These are phyloP conservation scores for Monascus ruber DNA, from an alignment of 2,329 filamentous ascomycete genomes.

Conservation along the genomic window DNA sequence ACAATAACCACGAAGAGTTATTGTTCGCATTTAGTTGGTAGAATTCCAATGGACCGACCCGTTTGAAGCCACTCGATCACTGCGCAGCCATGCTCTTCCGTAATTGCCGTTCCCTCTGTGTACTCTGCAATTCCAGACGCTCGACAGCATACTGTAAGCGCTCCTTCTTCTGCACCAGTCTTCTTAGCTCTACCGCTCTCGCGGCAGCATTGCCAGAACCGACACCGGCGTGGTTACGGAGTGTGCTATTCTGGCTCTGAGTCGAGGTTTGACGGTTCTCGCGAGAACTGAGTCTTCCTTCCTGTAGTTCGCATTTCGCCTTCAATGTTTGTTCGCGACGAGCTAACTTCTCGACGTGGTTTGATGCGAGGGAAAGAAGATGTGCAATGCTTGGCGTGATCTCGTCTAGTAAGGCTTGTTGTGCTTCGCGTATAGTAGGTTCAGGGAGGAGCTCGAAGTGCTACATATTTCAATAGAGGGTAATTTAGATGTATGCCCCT, in stretches of 20 bases:
- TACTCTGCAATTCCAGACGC: slow-evolving; percentile 72
- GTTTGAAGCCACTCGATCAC: slow-evolving; percentile 8
- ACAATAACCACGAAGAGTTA: too few relatives aligned
- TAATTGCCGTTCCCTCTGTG: slow-evolving; percentile 61
- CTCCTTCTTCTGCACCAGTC: slow-evolving; percentile 70
- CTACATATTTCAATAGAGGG: slow-evolving; percentile 31
- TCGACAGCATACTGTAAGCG: slow-evolving; percentile 78
- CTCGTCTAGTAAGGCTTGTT: slow-evolving; percentile 73
- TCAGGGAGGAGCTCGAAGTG: slow-evolving; percentile 91
- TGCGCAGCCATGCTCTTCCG: slow-evolving; percentile 59
- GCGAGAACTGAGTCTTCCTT: slow-evolving; percentile 50
- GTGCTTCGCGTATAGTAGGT: slow-evolving; percentile 66
- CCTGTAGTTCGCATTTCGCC: slow-evolving; percentile 71
- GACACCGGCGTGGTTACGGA: slow-evolving; percentile 11
- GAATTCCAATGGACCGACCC: too few relatives aligned
- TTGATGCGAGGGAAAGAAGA: slow-evolving; percentile 69
- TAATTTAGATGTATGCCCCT: background rate
- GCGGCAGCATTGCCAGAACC: slow-evolving; percentile 15
- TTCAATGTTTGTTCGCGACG: slow-evolving; percentile 74
- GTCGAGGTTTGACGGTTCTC: slow-evolving; percentile 19
- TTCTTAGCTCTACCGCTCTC: slow-evolving; percentile 51
- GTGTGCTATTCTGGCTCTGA: slow-evolving; percentile 8
- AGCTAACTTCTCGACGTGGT: slow-evolving; percentile 70
- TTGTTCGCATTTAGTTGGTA: too few relatives aligned
- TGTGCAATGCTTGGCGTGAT: slow-evolving; percentile 76